Base-by-base conservation (phyloP, 352 stramenopile species). In the Globisporangium paroecandrum region DNA sequence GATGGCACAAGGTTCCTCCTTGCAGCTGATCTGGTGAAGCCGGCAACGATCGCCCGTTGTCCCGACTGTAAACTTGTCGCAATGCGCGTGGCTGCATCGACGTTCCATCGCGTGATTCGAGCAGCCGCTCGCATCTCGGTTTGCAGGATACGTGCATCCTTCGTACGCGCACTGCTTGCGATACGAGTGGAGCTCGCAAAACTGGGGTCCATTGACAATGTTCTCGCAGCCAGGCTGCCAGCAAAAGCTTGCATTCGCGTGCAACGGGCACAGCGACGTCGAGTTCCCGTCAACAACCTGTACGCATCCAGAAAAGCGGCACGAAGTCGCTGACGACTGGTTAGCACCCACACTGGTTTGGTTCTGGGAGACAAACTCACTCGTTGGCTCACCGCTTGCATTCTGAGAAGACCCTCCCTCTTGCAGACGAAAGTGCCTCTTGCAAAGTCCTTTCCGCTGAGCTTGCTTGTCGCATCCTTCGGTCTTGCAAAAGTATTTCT, bases 401-500 rank as follows among this genome's bases (percentile, higher is more conserved):
- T 47, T 60, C 15, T 4, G n/a, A 7, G 57, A 65, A 3, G 38
- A 55, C 25, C 18, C 38, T n/a, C 22, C 70, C 43, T 77, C 71
- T 60, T 87, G 76, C 51, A 82, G 43, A 24, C 79, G 82, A 65
- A 87, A 85, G 57, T 90, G 82, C 10, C 82, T 78, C 60, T 90
- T 89, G 69, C 81, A 92, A 46, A 88, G 69, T 10, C 82, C 81
- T 24, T 64, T 71, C 27, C 85, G 86, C 59, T 92, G 84, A 57
- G 79, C 79, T 67, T 89, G 81, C 58, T 90, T 90, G 12, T 73
- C 76, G 59, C 82, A 92, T 0, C 77, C 79, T 20, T 89, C 79
- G 25, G 76, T 72, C 68, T 77, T 84, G 74, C 83, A 91, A 51
- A 83, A 89, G 58, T 89, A 90, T 64, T 89, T 90, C 58, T 76